A percentile compares a stretch with the other conserved stretches of the same genome.
Evolutionary conservation across 345 rosid genomes (phyloP).

Genomic region (Euphorbia tirucalli): DNA sequence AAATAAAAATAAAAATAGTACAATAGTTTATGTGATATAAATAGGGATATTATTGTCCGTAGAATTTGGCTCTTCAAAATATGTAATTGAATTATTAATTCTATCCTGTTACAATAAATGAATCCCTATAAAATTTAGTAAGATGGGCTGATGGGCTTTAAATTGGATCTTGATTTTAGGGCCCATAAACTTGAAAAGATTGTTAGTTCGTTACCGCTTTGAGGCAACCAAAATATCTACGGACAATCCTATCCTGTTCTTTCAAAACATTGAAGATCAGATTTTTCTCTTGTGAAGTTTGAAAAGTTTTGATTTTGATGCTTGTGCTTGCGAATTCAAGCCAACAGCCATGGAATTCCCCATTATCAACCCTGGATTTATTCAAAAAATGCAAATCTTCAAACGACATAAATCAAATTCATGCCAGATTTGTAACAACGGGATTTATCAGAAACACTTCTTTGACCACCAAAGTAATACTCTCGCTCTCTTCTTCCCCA

Average conservation of each 20-base stretch:
- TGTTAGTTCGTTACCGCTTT: too few relatives aligned
- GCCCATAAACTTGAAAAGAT: not conserved
- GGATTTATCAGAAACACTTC: slow-evolving; percentile 32
- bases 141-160: too few relatives aligned
- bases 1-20: too few relatives aligned
- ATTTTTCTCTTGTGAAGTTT: not conserved
- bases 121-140: too few relatives aligned
- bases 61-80: too few relatives aligned
- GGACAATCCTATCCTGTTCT: not conserved
- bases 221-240: not conserved
- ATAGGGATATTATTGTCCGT: too few relatives aligned
- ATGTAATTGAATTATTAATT: too few relatives aligned
- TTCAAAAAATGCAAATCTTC: slow-evolving; percentile 37
- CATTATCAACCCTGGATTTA: slow-evolving; percentile 30
- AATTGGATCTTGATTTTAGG: not conserved
- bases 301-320: slow-evolving; percentile 11
- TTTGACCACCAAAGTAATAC: slow-evolving; percentile 36
- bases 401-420: slow-evolving; percentile 37
- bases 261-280: not conserved
- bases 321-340: slow-evolving; percentile 24
- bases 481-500: slow-evolving; percentile 33
- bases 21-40: too few relatives aligned
- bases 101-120: too few relatives aligned
- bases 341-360: slow-evolving; percentile 46
- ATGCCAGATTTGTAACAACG: slow-evolving; percentile 40